A percentile compares a stretch with the other conserved stretches of the same genome.
Conservation (phyloP, 257 asterid genomes). For the Solanum bulbocastanum region DNA sequence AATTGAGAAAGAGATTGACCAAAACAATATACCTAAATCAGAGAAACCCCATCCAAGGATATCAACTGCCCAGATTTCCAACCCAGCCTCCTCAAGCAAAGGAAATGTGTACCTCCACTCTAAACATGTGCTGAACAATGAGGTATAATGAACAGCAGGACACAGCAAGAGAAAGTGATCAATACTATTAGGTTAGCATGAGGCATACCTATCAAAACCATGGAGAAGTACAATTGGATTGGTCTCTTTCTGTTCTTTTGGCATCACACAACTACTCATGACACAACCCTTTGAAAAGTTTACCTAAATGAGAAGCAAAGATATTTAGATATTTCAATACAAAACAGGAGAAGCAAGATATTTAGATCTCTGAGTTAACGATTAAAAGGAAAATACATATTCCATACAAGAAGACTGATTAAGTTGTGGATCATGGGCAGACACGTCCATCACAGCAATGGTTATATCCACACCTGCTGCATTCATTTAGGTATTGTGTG, state of each 20-base stretch:
- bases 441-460: background rate
- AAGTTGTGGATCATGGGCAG: background rate
- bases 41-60: constrained; percentile 97
- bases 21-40: constrained; percentile 49
- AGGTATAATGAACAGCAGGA: constrained; percentile 36
- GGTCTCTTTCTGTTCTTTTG: constrained; percentile 22
- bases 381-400: background rate
- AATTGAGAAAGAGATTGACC: background rate
- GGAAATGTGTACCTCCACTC: constrained; percentile 92
- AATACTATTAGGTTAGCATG: constrained; percentile 3
- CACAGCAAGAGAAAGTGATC: background rate
- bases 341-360: background rate
- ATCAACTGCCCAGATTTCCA: constrained; percentile 84
- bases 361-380: background rate
- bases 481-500: background rate
- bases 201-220: constrained; percentile 83
- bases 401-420: background rate
- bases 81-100: constrained; percentile 77
- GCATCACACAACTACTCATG: constrained; percentile 87
- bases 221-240: constrained; percentile 84
- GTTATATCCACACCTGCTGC: background rate
- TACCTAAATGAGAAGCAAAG: constrained; percentile 31
- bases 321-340: background rate
- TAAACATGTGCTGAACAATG: constrained; percentile 78
- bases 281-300: constrained; percentile 32